phyloP scores from a whole-genome alignment of 2,329 filamentous ascomycete species.

The Leptographium lundbergii region DNA sequence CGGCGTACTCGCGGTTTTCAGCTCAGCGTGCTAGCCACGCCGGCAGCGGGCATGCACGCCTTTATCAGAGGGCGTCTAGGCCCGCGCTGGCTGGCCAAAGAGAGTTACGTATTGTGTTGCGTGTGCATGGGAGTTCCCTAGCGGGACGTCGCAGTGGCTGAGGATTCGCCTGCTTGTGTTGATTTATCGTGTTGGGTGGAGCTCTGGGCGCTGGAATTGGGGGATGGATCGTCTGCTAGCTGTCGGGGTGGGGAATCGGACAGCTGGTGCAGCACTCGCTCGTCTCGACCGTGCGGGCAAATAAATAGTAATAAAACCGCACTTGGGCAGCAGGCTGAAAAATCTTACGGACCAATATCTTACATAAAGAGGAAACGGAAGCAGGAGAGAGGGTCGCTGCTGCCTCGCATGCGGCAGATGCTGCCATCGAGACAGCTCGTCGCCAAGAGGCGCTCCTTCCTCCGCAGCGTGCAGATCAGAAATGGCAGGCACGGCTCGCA shows the following conservation, averaged over 20 bases:
- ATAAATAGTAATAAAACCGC: too few relatives aligned
- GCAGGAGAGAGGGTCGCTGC: too few relatives aligned
- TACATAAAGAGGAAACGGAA: too few relatives aligned
- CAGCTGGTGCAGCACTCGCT: too few relatives aligned
- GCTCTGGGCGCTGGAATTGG: not conserved
- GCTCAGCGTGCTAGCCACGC: not conserved
- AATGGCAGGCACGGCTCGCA: too few relatives aligned
- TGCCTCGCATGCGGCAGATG: too few relatives aligned
- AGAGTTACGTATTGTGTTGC: conserved; percentile 1
- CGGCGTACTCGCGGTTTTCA: not conserved
- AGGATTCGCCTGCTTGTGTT: not conserved
- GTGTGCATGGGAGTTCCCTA: not conserved
- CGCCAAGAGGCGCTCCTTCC: too few relatives aligned
- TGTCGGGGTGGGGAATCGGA: not conserved
- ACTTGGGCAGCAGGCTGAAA: too few relatives aligned
- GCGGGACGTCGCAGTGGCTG: not conserved
- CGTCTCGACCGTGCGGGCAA: too few relatives aligned
- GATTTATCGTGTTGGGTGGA: not conserved
- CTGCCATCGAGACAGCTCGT: too few relatives aligned
- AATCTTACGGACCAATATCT: too few relatives aligned
- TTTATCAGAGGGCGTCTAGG: not conserved
- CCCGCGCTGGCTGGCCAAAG: not conserved
- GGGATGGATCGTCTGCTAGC: not conserved
- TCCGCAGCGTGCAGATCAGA: not conserved
- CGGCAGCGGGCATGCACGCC: not conserved